Evolutionary conservation across 768 basidiomycete genomes (phyloP), one percentile per base, ranked within the genome.

Genomic region (Lyophyllum semitale): DNA sequence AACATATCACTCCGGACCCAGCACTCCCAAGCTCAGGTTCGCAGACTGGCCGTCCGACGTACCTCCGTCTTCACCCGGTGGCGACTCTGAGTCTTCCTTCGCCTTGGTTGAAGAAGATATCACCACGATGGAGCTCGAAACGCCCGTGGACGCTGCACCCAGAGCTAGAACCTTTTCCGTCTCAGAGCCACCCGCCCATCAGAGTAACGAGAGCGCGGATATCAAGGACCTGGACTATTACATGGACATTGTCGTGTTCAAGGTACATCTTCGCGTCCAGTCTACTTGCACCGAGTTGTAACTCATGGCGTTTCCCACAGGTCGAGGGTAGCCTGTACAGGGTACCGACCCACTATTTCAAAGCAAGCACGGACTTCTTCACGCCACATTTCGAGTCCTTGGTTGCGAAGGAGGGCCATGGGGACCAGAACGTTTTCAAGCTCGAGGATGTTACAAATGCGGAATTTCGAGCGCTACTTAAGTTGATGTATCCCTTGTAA

Each of bases 401-500:
- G 13, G 8, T 15, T 15, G 15, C 18, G 2, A 25, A n/a, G 2
- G n/a, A 17, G 2, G 44, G 46, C 12, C 12, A 41, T 7, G n/a
- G n/a, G n/a, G n/a, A n/a, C n/a, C 30, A 55, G 26, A 35, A 26
- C n/a, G 5, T 47, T 3, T 22, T 59, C 7, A 23, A 12, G 35
- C 45, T 49, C n/a, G 49, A 58, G 26, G 53, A 48, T 13, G 45
- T 60, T 22, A 54, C 18, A 12, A 47, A 38, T 32, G 30, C 27
- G 12, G 59, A 60, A 15, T 60, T 60, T 30, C 55, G 45, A 18
- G 56, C 49, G 4, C 53, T 58, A 3, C 46, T 61, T 11, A 50
- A 55, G 17, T 48, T 61, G 12, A 33, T 61, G 22, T 61, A 61
- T 48, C 60, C 57, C 26, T 9, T 38, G 37, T 38, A 15, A 38